Evolutionary conservation across 192 early-diverging fungal species (phyloP).

Genomic region (Dispira parvispora): DNA sequence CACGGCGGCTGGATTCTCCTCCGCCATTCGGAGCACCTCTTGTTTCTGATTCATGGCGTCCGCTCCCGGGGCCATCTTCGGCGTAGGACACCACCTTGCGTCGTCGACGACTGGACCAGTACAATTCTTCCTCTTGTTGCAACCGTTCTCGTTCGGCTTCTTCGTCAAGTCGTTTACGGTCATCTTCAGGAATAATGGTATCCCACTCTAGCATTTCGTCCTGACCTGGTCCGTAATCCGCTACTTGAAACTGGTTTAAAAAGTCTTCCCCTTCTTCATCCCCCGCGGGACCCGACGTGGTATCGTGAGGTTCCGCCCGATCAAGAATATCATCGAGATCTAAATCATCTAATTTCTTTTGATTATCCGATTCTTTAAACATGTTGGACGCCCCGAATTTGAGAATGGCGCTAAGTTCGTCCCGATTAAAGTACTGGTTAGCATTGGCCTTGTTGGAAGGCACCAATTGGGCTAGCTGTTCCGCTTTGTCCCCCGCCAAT

Average conservation of each 20-base stretch:
- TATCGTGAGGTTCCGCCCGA: slow-evolving; percentile 83
- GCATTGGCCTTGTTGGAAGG: background rate
- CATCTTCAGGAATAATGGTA: slow-evolving; percentile 83
- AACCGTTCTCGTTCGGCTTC: slow-evolving; percentile 42
- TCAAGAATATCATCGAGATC: slow-evolving; percentile 96
- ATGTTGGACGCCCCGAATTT: slow-evolving; percentile 98
- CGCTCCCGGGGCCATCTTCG: slow-evolving; percentile 24
- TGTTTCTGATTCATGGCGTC: background rate
- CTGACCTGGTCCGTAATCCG: slow-evolving; percentile 59
- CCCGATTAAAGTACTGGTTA: slow-evolving; percentile 17
- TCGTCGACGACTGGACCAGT: slow-evolving; percentile 24
- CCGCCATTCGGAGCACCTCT: too few relatives aligned
- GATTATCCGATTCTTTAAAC: slow-evolving; percentile 60
- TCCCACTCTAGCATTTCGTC: slow-evolving; percentile 61
- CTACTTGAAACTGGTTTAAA: slow-evolving; percentile 81
- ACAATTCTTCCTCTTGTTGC: slow-evolving; percentile 33
- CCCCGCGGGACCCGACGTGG: slow-evolving; percentile 37
- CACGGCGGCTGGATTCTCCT: slow-evolving; percentile 11
- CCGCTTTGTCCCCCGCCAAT: slow-evolving; percentile 15
- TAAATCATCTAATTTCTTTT: slow-evolving; percentile 78
- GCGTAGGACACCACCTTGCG: slow-evolving; percentile 45
- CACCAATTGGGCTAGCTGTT: slow-evolving; percentile 2
- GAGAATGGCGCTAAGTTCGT: slow-evolving; percentile 86
- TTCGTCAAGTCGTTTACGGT: slow-evolving; percentile 46
- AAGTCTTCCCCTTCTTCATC: slow-evolving; percentile 71